These are phyloP conservation scores for Blepharisma undulans DNA, from an alignment of 169 alveolate species.

Conservation along the genomic window DNA sequence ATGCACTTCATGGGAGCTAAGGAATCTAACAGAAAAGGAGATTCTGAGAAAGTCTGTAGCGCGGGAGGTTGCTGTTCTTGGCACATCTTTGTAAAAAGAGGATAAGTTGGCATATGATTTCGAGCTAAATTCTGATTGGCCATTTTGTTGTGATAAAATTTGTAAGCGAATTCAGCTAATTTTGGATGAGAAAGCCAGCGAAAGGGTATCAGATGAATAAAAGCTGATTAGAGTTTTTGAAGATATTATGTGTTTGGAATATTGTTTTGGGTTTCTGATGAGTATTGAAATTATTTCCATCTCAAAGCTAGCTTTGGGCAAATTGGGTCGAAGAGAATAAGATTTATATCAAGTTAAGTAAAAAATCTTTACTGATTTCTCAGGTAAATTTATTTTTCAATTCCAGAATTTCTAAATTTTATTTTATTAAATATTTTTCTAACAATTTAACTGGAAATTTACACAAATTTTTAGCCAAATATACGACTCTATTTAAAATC, in stretches of 20 bases:
- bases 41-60: background rate
- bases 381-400: background rate
- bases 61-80: background rate
- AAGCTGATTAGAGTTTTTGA: background rate
- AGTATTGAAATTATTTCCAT: too few species aligned
- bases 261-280: background rate
- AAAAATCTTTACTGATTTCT: too few species aligned
- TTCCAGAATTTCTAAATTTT: background rate
- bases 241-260: background rate
- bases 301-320: too few species aligned
- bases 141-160: background rate
- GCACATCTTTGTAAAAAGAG: background rate
- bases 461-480: background rate
- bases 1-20: slow-evolving; percentile 31
- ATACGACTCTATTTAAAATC: background rate
- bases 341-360: too few species aligned
- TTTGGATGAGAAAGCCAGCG: background rate
- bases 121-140: slow-evolving; percentile 28
- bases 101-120: background rate
- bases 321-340: too few species aligned
- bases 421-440: too few species aligned
- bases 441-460: background rate
- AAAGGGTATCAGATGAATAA: background rate
- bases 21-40: background rate
- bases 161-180: background rate